Evolutionary conservation across 1,284 basidiomycete species (phyloP).

Genomic region (Apiotrichum akiyoshidainum): DNA sequence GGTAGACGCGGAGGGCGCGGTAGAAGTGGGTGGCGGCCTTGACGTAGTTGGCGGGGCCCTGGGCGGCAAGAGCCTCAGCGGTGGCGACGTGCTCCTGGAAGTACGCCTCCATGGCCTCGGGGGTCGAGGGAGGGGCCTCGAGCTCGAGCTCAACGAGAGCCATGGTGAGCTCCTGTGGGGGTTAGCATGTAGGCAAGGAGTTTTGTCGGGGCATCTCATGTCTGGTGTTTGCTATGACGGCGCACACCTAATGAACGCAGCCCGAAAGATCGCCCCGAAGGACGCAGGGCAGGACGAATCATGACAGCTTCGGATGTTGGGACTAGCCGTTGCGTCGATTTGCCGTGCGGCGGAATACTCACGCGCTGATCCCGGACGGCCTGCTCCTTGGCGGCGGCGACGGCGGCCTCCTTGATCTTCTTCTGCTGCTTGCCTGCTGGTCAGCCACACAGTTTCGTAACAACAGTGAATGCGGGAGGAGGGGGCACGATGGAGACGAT

Average conservation of each 20-base stretch:
- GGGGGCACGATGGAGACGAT: too few relatives aligned
- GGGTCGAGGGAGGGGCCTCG: constrained; percentile 59
- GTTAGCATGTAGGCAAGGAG: too few relatives aligned
- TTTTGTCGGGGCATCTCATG: too few relatives aligned
- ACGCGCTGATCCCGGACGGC: constrained; percentile 20
- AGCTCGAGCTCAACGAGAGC: constrained; percentile 31
- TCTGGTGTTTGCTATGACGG: too few relatives aligned
- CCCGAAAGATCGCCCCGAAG: too few relatives aligned
- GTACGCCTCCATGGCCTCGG: constrained; percentile 76
- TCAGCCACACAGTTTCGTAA: background rate
- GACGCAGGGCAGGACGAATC: too few relatives aligned
- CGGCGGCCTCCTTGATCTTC: constrained; percentile 59
- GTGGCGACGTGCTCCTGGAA: constrained; percentile 86
- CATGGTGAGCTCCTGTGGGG: constrained; percentile 17
- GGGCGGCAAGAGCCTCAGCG: constrained; percentile 77
- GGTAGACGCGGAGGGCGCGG: constrained; percentile 90
- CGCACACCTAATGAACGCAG: too few relatives aligned
- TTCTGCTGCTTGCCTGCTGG: constrained; percentile 81
- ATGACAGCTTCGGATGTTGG: too few relatives aligned
- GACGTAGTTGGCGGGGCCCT: constrained; percentile 72
- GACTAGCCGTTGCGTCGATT: too few relatives aligned
- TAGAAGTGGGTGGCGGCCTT: constrained; percentile 86
- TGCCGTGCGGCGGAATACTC: background rate
- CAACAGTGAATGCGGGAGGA: too few relatives aligned
- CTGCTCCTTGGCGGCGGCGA: constrained; percentile 59